phyloP scores from a whole-genome alignment of 179 eudicot genomes.

The Beta lomatogona region DNA sequence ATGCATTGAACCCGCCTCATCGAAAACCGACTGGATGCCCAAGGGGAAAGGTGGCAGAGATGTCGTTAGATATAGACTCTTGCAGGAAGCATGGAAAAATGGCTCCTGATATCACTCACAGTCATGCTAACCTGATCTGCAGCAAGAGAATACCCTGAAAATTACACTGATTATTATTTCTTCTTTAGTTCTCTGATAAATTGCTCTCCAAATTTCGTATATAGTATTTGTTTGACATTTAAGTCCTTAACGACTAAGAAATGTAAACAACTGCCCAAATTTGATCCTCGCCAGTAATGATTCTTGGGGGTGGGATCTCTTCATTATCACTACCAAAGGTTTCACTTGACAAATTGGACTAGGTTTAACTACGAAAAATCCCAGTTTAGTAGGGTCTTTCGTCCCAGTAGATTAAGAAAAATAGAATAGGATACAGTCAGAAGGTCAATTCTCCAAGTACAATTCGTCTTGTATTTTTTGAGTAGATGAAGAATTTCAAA shows the following conservation, averaged over 20 bases:
- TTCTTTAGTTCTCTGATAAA: neutral
- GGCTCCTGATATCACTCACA: constrained; percentile 37
- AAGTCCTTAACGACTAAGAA: neutral
- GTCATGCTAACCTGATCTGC: neutral
- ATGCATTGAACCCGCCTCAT: constrained; percentile 38
- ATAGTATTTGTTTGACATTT: neutral
- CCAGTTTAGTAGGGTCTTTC: no score
- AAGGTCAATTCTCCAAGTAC: neutral
- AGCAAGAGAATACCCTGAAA: neutral
- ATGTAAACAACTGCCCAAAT: no score
- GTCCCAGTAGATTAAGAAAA: no score
- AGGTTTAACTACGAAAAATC: no score
- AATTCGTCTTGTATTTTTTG: neutral
- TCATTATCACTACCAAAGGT: no score
- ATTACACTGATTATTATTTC: neutral
- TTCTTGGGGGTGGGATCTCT: fast-evolving
- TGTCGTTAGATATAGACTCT: constrained; percentile 69
- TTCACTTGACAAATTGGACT: no score
- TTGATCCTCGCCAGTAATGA: no score
- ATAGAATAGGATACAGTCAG: neutral
- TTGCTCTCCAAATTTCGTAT: neutral
- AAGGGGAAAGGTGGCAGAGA: constrained; percentile 58
- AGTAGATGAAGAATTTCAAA: neutral
- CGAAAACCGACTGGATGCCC: constrained; percentile 58
- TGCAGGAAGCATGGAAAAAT: constrained; percentile 77